These are phyloP conservation scores for Prillingera fragicola DNA, from an alignment of 1,284 basidiomycete species.

Conservation along the genomic window DNA sequence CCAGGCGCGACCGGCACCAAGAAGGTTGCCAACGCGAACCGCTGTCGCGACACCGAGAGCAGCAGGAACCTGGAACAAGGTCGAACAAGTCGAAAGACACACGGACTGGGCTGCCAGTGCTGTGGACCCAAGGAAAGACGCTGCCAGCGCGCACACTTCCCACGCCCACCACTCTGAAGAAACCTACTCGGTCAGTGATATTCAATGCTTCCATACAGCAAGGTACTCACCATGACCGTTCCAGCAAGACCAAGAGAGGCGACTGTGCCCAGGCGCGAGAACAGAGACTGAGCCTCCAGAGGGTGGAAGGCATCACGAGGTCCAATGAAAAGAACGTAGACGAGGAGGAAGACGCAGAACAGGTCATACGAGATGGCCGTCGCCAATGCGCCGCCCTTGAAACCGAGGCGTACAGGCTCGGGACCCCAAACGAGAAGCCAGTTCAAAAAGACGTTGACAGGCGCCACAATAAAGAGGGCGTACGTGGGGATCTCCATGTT, in stretches of 20 bases:
- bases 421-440: conserved; percentile 87
- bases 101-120: conserved; percentile 54
- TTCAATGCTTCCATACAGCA: neutral
- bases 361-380: conserved; percentile 84
- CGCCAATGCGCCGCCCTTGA: conserved; percentile 86
- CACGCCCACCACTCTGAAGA: conserved; percentile 51
- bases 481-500: conserved; percentile 81
- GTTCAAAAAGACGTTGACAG: conserved; percentile 77
- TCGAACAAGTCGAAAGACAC: conserved; percentile 56
- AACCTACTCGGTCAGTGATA: conserved; percentile 35
- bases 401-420: conserved; percentile 68
- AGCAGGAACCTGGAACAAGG: conserved; percentile 79
- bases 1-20: conserved; percentile 64
- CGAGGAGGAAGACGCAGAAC: conserved; percentile 57
- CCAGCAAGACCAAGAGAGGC: conserved; percentile 71
- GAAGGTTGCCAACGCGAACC: conserved; percentile 76
- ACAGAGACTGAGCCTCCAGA: conserved; percentile 56
- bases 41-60: conserved; percentile 73
- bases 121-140: conserved; percentile 47
- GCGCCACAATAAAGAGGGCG: conserved; percentile 76
- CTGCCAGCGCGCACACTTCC: conserved; percentile 46
- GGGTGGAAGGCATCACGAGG: conserved; percentile 82
- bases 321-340: conserved; percentile 69
- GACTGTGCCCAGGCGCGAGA: conserved; percentile 67
- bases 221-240: conserved; percentile 54